A percentile compares a stretch with the other conserved stretches of the same genome.
Evolutionary conservation across 768 basidiomycete genomes (phyloP).

Genomic region (Lactarius akahatsu): DNA sequence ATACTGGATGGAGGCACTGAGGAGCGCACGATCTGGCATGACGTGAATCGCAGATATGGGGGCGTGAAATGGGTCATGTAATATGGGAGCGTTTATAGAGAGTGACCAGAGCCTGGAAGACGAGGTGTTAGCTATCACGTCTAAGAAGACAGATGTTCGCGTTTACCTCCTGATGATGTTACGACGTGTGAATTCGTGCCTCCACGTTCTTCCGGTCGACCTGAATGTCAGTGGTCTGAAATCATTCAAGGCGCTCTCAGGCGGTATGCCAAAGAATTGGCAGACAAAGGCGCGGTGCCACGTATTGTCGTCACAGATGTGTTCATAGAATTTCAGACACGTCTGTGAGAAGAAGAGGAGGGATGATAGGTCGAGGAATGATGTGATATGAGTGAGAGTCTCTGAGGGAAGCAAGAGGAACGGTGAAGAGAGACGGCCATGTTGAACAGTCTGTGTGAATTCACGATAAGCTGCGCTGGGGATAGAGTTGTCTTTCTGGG

Average conservation of each 20-base stretch:
- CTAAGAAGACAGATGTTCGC: slow-evolving; percentile 39
- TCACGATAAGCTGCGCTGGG: slow-evolving; percentile 35
- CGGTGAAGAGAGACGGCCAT: slow-evolving; percentile 27
- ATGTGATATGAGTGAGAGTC: slow-evolving; percentile 73
- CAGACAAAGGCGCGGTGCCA: slow-evolving; percentile 75
- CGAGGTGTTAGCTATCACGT: slow-evolving; percentile 14
- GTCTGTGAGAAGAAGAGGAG: slow-evolving; percentile 59
- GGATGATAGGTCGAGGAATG: slow-evolving; percentile 63
- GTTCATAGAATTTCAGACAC: slow-evolving; percentile 52
- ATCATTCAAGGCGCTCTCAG: slow-evolving; percentile 54
- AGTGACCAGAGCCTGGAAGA: slow-evolving; percentile 63
- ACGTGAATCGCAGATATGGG: slow-evolving; percentile 58
- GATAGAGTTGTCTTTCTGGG: slow-evolving; percentile 41
- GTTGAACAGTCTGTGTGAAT: slow-evolving; percentile 37
- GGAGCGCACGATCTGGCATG: slow-evolving; percentile 53
- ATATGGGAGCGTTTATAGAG: slow-evolving; percentile 57
- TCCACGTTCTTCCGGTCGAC: slow-evolving; percentile 62
- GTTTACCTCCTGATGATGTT: slow-evolving; percentile 55
- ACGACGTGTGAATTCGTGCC: slow-evolving; percentile 61
- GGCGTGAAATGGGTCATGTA: slow-evolving; percentile 64
- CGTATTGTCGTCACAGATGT: slow-evolving; percentile 75
- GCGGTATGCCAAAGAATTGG: slow-evolving; percentile 64
- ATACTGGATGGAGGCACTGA: slow-evolving; percentile 62
- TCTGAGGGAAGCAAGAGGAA: slow-evolving; percentile 56
- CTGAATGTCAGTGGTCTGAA: slow-evolving; percentile 51